Evolutionary conservation across 129 eudicot genomes (phyloP).

Genomic region (carrot (Daucus carota)): DH1_v3.0 NC_030384.2:40976001-40976500

Average conservation of each 20-base stretch:
- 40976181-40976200: background rate
- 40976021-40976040: background rate
- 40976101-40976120: background rate
- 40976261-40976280: conserved; percentile 69
- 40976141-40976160: background rate
- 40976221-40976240: conserved; percentile 30
- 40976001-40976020: background rate
- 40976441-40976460: conserved; percentile 69
- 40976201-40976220: background rate
- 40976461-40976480: conserved; percentile 32
- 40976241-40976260: conserved; percentile 79
- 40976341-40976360: conserved; percentile 70
- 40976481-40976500: conserved; percentile 23
- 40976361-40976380: conserved; percentile 77
- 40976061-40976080: background rate
- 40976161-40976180: background rate
- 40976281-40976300: conserved; percentile 76
- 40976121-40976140: background rate
- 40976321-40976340: conserved; percentile 82
- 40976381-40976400: conserved; percentile 66
- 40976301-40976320: conserved; percentile 48
- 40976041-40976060: background rate
- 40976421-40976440: conserved; percentile 89
- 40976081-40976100: background rate
- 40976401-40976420: conserved; percentile 94